Base-by-base conservation (phyloP, 2,329 filamentous ascomycete genomes). In the Diaporthe citriasiana region DNA sequence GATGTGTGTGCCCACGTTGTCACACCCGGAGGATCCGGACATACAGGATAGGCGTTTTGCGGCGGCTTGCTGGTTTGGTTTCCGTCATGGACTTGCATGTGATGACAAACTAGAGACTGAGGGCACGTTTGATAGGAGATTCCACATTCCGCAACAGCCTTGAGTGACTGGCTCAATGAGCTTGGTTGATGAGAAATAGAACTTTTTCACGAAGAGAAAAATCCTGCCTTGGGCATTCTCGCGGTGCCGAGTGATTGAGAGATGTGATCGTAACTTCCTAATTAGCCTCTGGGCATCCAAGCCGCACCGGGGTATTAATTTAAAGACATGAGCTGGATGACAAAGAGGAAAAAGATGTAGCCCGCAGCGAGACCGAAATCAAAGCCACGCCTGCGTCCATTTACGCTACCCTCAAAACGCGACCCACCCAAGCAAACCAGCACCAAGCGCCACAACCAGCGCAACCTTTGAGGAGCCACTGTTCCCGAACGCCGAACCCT, bases 401-500 rank as follows among this genome's bases (percentile, higher is more conserved):
- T 66, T 38, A 59, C 47, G 5, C 42, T 2, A 35, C 19, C 60
- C 45, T 68, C 30, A 68, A 40, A 68, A 68, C 15, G 63, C 71
- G 53, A 74, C 40, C 53, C 55, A 74, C 7, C 74, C 74, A 15
- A 71, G 13, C n/a, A 75, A 22, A 6, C 72, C 74, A 66, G 65
- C 66, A 6, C 74, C 74, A 19, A 75, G 9, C 13, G 74, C 74
- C 38, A 74, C 51, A 42, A 72, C 74, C 66, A 75, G 56, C 25
- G 74, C 74, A 38, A 75, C 33, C 50, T n/a, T 74, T 27, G 56
- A 59, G 19, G 56, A 59, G 8, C 70, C 27, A 71, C 56, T 10
- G 2, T 53, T 56, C 35, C 9, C 35, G n/a, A 60, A 40, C 45
- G 57, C 70, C 9, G 56, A 35, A 19, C 35, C 70, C 17, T 25